These are phyloP conservation scores for Pythium myriotylum DNA, from an alignment of 352 stramenopile genomes.

Conservation along the genomic window DNA sequence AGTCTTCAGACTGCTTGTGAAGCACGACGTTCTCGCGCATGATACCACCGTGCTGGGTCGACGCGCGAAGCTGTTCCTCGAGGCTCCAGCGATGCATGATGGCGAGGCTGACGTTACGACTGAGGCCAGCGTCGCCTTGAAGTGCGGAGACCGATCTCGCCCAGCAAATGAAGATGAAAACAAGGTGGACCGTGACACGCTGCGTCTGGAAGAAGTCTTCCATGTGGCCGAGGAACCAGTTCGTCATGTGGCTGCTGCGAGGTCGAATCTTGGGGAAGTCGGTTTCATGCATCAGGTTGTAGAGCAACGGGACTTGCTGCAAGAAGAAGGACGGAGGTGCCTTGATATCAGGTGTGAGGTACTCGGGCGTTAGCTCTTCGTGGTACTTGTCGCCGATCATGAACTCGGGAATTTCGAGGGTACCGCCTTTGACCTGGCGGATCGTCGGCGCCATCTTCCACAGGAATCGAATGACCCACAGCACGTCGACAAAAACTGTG, in stretches of 20 bases:
- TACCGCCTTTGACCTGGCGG: background rate
- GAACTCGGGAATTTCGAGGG: background rate
- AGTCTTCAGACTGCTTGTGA: conserved; percentile 11
- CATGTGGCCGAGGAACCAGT: conserved; percentile 27
- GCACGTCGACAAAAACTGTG: conserved; percentile 3
- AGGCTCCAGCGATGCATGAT: conserved; percentile 28
- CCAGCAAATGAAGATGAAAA: conserved; percentile 41
- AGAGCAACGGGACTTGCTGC: conserved; percentile 4
- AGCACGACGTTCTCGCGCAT: conserved; percentile 11
- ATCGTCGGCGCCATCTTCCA: conserved; percentile 8
- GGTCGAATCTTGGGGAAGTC: background rate
- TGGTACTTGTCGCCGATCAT: conserved; percentile 4
- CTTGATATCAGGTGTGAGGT: conserved; percentile 6
- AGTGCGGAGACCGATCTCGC: conserved; percentile 33
- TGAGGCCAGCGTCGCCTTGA: conserved; percentile 26
- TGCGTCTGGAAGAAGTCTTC: conserved; percentile 31
- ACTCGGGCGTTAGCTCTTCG: conserved; percentile 10
- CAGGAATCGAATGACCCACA: conserved; percentile 1
- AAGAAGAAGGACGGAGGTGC: conserved; percentile 8
- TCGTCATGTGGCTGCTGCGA: background rate
- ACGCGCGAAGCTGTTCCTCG: conserved; percentile 21
- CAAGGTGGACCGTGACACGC: conserved; percentile 27
- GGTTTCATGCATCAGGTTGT: conserved; percentile 5
- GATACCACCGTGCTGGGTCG: conserved; percentile 16
- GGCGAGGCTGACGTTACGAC: conserved; percentile 28